Evolutionary conservation across 106 monocot genomes (phyloP).

Genomic region (Platanthera guangdongensis): DNA sequence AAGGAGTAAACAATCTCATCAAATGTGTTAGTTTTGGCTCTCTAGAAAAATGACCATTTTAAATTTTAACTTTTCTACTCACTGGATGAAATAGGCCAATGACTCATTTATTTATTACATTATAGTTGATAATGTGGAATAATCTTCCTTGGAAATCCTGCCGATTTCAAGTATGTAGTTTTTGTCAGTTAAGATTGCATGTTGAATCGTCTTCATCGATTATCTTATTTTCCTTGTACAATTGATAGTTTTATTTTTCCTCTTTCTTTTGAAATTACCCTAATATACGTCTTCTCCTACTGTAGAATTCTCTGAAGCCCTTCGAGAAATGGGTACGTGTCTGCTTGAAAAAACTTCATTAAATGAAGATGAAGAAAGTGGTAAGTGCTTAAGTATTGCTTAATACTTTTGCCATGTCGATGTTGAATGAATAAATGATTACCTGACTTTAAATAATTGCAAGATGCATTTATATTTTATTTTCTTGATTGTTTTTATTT

Average conservation of each 20-base stretch:
- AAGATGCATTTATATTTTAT: too few relatives aligned
- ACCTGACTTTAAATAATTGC: too few relatives aligned
- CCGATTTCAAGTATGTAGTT: not conserved
- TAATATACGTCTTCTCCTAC: not conserved
- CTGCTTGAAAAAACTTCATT: constrained; percentile 60
- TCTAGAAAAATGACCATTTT: not conserved
- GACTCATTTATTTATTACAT: not conserved
- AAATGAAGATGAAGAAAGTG: constrained; percentile 71
- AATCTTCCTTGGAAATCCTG: not conserved
- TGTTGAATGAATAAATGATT: not conserved
- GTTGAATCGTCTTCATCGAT: not conserved
- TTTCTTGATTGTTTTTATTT: too few relatives aligned
- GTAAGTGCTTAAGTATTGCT: constrained; percentile 22
- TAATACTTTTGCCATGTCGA: not conserved
- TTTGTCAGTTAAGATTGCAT: not conserved
- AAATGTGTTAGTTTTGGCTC: not conserved
- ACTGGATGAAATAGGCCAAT: not conserved
- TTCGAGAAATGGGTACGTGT: constrained; percentile 68
- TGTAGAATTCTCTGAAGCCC: constrained; percentile 73
- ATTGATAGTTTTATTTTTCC: not conserved
- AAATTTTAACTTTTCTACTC: not conserved
- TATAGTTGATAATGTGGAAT: not conserved
- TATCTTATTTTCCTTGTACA: not conserved
- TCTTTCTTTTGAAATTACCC: not conserved
- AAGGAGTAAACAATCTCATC: too few relatives aligned